Evolutionary conservation across 2,329 filamentous ascomycete species (phyloP).

Genomic region (Cytospora paraplurivora): DNA sequence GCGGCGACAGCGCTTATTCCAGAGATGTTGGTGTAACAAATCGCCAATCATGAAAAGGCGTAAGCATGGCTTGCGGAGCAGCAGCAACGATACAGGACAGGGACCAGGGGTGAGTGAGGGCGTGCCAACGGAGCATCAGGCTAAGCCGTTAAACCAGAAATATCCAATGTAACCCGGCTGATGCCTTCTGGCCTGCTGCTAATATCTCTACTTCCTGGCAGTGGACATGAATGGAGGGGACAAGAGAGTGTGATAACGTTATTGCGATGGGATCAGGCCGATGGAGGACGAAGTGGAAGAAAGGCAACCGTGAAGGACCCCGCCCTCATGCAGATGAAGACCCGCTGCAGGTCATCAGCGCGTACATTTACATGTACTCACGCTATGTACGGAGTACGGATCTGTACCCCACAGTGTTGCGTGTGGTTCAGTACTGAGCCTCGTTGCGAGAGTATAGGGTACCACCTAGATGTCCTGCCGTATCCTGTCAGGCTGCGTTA

Average conservation of each 20-base stretch:
- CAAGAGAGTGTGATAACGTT: slow-evolving; percentile 12
- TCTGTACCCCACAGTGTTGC: slow-evolving; percentile 14
- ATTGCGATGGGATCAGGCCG: slow-evolving; percentile 11
- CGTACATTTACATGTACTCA: background rate
- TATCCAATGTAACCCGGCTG: slow-evolving; percentile 10
- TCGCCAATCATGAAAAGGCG: slow-evolving; percentile 26
- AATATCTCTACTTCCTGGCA: background rate
- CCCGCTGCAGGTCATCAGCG: slow-evolving; percentile 19
- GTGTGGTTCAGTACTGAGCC: background rate
- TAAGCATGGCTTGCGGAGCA: slow-evolving; percentile 21
- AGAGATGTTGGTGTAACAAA: slow-evolving; percentile 26
- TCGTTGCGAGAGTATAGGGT: background rate
- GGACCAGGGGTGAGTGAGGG: slow-evolving; percentile 6
- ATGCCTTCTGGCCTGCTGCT: slow-evolving; percentile 5
- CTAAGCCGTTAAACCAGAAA: slow-evolving; percentile 4
- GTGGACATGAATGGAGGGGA: background rate
- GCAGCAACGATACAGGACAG: too few species aligned
- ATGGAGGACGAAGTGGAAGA: slow-evolving; percentile 23
- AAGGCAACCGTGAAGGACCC: slow-evolving; percentile 21
- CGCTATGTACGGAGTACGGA: background rate
- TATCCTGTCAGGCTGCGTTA: background rate
- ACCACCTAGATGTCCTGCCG: background rate
- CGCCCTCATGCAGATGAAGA: slow-evolving; percentile 6
- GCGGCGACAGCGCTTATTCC: slow-evolving; percentile 29
- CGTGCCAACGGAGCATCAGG: slow-evolving; percentile 16